phyloP scores from a whole-genome alignment of 2,329 filamentous ascomycete species.

The Raffaelea ambrosiae region DNA sequence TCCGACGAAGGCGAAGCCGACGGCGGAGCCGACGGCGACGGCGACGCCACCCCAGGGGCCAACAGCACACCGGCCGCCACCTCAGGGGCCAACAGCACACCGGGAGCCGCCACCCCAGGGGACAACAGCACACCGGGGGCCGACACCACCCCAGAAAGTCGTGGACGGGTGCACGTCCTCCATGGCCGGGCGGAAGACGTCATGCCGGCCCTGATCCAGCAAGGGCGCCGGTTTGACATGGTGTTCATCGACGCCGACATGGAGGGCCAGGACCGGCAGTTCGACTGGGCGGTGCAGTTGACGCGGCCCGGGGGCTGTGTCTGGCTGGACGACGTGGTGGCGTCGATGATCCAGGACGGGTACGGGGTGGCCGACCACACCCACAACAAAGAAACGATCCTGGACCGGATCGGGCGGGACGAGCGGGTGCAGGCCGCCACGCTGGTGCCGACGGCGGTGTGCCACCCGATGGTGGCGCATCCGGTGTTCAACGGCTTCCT shows the following conservation, averaged over 20 bases:
- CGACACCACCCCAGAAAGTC: background rate
- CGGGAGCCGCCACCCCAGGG: no score
- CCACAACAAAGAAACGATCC: slow-evolving; percentile 12
- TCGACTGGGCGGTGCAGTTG: slow-evolving; percentile 34
- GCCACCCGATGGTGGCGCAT: slow-evolving; percentile 5
- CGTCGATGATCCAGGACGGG: slow-evolving; percentile 19
- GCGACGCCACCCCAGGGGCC: no score
- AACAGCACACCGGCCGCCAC: no score
- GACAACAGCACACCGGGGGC: no score
- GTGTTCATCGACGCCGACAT: slow-evolving; percentile 47
- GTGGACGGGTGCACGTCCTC: slow-evolving; percentile 28
- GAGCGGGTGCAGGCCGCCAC: slow-evolving; percentile 15
- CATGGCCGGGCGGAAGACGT: slow-evolving; percentile 34
- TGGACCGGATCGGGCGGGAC: slow-evolving; percentile 13
- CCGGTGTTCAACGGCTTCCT: slow-evolving; percentile 16
- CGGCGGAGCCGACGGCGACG: no score
- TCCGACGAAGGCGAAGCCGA: no score
- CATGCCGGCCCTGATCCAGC: slow-evolving; percentile 25
- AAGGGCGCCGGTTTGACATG: slow-evolving; percentile 37
- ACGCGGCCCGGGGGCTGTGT: slow-evolving; percentile 19
- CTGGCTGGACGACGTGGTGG: slow-evolving; percentile 34
- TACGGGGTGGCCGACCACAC: slow-evolving; percentile 8
- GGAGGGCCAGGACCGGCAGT: slow-evolving; percentile 39
- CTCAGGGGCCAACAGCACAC: no score
- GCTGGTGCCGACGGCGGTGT: slow-evolving; percentile 11